Evolutionary conservation across 169 alveolate species (phyloP).

Genomic region (Perkinsus marinus): DNA sequence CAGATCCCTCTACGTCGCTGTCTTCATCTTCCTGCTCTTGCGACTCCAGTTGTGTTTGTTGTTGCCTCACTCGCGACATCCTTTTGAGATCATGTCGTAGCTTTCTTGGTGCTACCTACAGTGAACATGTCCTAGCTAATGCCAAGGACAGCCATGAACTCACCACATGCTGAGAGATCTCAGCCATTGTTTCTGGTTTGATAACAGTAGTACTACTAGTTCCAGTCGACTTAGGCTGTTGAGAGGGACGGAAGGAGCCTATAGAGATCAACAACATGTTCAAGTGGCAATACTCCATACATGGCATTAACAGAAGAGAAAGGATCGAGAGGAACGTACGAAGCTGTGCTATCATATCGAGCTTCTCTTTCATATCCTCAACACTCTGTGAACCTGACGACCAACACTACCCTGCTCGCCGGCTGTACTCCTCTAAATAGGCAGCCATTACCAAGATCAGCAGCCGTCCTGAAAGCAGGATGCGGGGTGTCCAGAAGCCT

Average conservation of each 20-base stretch:
- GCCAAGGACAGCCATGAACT: not conserved
- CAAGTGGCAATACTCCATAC: too few species aligned
- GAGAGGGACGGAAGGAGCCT: not conserved
- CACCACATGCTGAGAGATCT: not conserved
- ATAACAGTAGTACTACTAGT: not conserved
- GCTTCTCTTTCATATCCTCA: not conserved
- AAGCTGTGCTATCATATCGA: not conserved
- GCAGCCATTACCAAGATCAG: not conserved
- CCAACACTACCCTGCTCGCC: too few species aligned
- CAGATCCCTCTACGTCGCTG: not conserved
- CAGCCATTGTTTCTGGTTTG: not conserved
- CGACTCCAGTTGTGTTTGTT: not conserved
- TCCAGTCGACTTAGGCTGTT: not conserved
- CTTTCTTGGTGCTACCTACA: not conserved
- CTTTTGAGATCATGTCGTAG: not conserved
- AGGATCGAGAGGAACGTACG: not conserved
- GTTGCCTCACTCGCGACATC: not conserved
- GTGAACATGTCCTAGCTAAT: too few species aligned
- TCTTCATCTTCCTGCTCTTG: not conserved
- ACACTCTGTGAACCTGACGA: not conserved
- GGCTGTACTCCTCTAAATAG: too few species aligned
- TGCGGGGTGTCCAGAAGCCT: not conserved
- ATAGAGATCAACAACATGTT: too few species aligned
- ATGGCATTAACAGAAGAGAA: too few species aligned
- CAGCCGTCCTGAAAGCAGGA: constrained; percentile 4